A percentile compares a stretch with the other conserved stretches of the same genome.
Evolutionary conservation across 148 eudicot species (phyloP).

Genomic region (Hydrangea macrophylla): DNA sequence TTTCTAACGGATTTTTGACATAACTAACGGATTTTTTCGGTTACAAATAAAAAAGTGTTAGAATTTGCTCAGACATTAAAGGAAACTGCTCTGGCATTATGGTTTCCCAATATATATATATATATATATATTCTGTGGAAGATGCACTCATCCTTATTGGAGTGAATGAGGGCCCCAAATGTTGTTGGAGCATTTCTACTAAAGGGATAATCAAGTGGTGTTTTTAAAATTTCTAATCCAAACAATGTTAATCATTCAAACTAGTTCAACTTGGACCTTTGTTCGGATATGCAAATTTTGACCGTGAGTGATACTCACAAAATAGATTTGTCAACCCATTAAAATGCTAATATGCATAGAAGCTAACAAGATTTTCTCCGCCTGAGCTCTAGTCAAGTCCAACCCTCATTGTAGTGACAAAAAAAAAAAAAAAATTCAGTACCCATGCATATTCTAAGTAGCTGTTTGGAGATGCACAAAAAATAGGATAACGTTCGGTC

Average conservation of each 20-base stretch:
- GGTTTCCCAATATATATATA: too few relatives aligned
- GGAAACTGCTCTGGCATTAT: too few relatives aligned
- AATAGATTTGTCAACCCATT: neutral
- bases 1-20: too few relatives aligned
- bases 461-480: too few relatives aligned
- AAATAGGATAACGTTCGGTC: too few relatives aligned
- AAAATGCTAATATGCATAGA: neutral
- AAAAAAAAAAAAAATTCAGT: too few relatives aligned
- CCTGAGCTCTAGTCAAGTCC: neutral
- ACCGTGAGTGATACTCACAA: slow-evolving; percentile 26
- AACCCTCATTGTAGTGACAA: neutral
- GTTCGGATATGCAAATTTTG: slow-evolving; percentile 67
- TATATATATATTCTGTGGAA: too few relatives aligned
- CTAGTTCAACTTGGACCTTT: slow-evolving; percentile 52
- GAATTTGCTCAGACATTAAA: too few relatives aligned
- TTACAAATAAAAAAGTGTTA: too few relatives aligned
- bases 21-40: too few relatives aligned
- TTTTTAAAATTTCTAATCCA: slow-evolving; percentile 52
- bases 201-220: slow-evolving; percentile 62
- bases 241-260: slow-evolving; percentile 60
- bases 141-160: slow-evolving; percentile 62
- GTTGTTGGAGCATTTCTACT: slow-evolving; percentile 67
- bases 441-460: too few relatives aligned
- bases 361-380: neutral
- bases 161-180: slow-evolving; percentile 75